A percentile compares a stretch with the other conserved stretches of the same genome.
These are phyloP conservation scores for Lactarius sanguifluus DNA, from an alignment of 768 basidiomycete genomes.

Conservation along the genomic window DNA sequence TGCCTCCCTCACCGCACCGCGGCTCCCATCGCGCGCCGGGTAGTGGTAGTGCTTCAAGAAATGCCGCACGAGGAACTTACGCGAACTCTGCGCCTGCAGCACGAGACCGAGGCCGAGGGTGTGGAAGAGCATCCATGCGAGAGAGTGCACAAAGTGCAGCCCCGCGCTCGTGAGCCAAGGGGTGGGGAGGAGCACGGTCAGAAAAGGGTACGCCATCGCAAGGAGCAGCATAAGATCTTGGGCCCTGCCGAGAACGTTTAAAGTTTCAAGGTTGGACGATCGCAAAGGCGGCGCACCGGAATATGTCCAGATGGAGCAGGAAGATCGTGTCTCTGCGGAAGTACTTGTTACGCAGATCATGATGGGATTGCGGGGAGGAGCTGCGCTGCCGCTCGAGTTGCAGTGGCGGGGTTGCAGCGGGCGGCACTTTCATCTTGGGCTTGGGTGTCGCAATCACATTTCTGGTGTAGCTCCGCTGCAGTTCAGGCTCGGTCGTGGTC, in stretches of 20 bases:
- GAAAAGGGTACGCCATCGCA: slow-evolving; percentile 64
- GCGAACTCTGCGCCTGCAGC: slow-evolving; percentile 79
- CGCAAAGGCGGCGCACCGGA: slow-evolving; percentile 56
- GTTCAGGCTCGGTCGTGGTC: slow-evolving; percentile 43
- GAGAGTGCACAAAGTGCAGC: slow-evolving; percentile 79
- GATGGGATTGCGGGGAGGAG: slow-evolving; percentile 55
- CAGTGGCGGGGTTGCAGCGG: background rate
- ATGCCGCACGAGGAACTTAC: slow-evolving; percentile 89
- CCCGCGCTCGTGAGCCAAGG: slow-evolving; percentile 50
- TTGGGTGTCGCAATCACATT: background rate
- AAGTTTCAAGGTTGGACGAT: background rate
- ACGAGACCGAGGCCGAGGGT: slow-evolving; percentile 84
- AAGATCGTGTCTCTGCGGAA: slow-evolving; percentile 87
- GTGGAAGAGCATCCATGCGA: slow-evolving; percentile 85
- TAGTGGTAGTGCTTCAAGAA: slow-evolving; percentile 96
- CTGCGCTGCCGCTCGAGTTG: slow-evolving; percentile 22
- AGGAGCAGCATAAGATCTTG: slow-evolving; percentile 82
- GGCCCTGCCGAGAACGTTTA: slow-evolving; percentile 50
- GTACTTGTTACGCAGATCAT: slow-evolving; percentile 87
- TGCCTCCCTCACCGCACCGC: slow-evolving; percentile 86
- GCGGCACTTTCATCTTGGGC: background rate
- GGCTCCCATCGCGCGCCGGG: slow-evolving; percentile 60
- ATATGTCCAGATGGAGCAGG: slow-evolving; percentile 76
- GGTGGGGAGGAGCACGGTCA: slow-evolving; percentile 58
- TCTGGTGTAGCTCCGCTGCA: slow-evolving; percentile 10